Percentiles rank a stretch among this genome's conserved stretches.
These are phyloP conservation scores for Cyamopsis tetragonoloba DNA, from an alignment of 306 rosid species.

Conservation along the genomic window DNA sequence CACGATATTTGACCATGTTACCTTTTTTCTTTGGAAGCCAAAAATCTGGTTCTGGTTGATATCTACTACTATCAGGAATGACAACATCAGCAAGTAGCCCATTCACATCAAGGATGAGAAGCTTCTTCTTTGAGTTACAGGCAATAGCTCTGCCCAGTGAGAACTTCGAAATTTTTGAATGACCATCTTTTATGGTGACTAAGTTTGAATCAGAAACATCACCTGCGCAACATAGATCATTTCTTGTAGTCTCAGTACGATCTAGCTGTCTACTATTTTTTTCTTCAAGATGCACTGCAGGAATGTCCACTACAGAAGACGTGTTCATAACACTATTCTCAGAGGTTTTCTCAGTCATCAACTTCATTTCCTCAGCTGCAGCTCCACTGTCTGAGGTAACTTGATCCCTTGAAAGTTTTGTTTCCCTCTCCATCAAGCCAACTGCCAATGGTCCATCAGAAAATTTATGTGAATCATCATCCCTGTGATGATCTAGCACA, in stretches of 20 bases:
- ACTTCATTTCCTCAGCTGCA: conserved; percentile 20
- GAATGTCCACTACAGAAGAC: conserved; percentile 13
- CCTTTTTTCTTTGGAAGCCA: conserved; percentile 49
- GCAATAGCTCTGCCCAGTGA: conserved; percentile 33
- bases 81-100: conserved; percentile 87
- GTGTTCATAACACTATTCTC: conserved; percentile 5
- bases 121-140: conserved; percentile 53
- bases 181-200: conserved; percentile 21
- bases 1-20: conserved; percentile 26
- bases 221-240: conserved; percentile 14
- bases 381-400: conserved; percentile 28
- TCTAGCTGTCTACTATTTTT: conserved; percentile 24
- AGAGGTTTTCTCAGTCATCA: not conserved
- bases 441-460: not conserved
- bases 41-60: conserved; percentile 37
- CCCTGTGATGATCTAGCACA: conserved; percentile 14
- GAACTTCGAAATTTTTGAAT: conserved; percentile 21
- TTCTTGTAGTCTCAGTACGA: conserved; percentile 15
- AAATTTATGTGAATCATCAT: conserved; percentile 2
- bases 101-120: conserved; percentile 90
- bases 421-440: conserved; percentile 17
- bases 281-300: conserved; percentile 23
- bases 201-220: conserved; percentile 32
- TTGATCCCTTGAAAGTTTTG: conserved; percentile 14
- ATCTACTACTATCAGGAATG: not conserved